Evolutionary conservation across 1,284 basidiomycete genomes (phyloP), one percentile per base, ranked within the genome.

Genomic region (Pisolithus thermaeus): DNA sequence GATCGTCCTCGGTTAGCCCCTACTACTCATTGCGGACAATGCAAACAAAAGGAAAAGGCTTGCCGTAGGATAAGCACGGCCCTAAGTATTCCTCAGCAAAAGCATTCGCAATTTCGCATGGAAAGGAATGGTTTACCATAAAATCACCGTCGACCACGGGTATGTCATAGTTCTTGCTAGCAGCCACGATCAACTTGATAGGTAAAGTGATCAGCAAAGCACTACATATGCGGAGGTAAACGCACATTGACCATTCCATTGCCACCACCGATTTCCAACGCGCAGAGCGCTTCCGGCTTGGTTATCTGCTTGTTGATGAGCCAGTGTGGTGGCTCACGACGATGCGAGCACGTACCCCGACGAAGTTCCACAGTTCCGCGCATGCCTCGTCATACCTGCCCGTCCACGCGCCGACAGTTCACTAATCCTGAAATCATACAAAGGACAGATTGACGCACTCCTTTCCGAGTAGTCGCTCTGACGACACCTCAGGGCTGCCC

Each of bases 201-300:
- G 8, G 25, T 47, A 18, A 46, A 39, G 50, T n/a, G 30, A 38
- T 49, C 39, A 47, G 59, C 53, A 55, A 32, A 16, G 20, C 28
- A 25, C 54, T 45, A 53, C 47, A 51, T 7, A 38, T 16, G 23
- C 3, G 45, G 25, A 30, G 38, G 28, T 16, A 11, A 50, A 59
- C 57, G 52, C 56, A 69, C 76, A 70, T 64, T 80, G 71, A 66
- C 67, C 57, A 82, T 72, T 32, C 81, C 80, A 57, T 83, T 83
- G 14, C 73, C 75, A 9, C 80, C 81, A 12, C 81, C 80, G 43
- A 83, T 80, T 61, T 81, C 78, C 20, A 71, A 32, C 12, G 61
- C 72, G 22, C 62, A 64, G 12, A 73, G 65, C 14, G 68, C 73
- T 3, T 66, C 69, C 3, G 71, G 66, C 43, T 73, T 69, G 38